Conservation (phyloP, 768 basidiomycete genomes). For the Solioccasus polychromus region DNA sequence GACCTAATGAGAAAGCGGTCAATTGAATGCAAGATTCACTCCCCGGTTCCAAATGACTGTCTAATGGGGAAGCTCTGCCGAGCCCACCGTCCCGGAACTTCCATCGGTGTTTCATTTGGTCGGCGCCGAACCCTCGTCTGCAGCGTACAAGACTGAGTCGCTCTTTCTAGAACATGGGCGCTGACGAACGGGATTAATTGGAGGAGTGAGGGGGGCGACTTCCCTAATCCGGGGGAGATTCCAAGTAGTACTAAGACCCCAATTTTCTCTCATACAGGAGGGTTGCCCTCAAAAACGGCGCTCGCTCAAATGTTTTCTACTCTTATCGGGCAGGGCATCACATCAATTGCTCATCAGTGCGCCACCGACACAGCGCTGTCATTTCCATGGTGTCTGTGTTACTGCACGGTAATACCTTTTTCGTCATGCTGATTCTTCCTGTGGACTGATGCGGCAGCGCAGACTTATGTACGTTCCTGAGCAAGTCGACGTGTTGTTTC, state of each 20-base stretch:
- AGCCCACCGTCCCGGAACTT: neutral
- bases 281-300: too few relatives aligned
- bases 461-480: too few relatives aligned
- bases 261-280: too few relatives aligned
- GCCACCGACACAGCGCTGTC: too few relatives aligned
- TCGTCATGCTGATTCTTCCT: slow-evolving; percentile 24
- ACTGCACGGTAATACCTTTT: slow-evolving; percentile 28
- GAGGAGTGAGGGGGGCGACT: too few relatives aligned
- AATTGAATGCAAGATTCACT: neutral
- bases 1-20: neutral
- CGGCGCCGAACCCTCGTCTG: too few relatives aligned
- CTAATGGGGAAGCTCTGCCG: neutral
- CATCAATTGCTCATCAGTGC: too few relatives aligned
- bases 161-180: neutral
- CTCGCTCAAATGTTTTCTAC: too few relatives aligned
- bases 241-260: too few relatives aligned
- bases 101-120: neutral
- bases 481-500: slow-evolving; percentile 22
- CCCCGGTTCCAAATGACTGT: neutral
- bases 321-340: too few relatives aligned
- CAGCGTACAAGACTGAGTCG: neutral
- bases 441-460: neutral
- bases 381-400: slow-evolving; percentile 30
- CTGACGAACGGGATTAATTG: neutral
- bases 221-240: too few relatives aligned